Evolutionary conservation across 306 rosid genomes (phyloP), one percentile per base, ranked within the genome.

Genomic region (Geum urbanum): DNA sequence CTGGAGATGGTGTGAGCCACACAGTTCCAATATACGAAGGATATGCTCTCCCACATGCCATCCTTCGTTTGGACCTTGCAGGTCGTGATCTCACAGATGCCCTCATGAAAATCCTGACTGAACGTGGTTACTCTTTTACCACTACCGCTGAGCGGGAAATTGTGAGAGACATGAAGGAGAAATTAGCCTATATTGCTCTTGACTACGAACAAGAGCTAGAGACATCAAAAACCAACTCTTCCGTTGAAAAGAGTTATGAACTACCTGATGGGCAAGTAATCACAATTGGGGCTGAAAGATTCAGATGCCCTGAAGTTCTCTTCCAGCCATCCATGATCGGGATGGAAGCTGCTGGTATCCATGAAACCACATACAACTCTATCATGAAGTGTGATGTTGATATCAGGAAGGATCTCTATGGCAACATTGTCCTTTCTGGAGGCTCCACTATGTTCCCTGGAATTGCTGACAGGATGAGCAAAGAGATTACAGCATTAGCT

Each of bases 251-350:
- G 84, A 92, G 90, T 85, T 92, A 86, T 59, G 98, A 92, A 86
- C 82, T 92, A 47, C 98, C 98, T 48, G 98, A 92, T 79, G 98
- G 98, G 22, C 96, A 92, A 83, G 96, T 89, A 71, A 92, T 92
- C 80, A 92, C 98, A 2, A 92, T 92, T 0, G 98, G 98, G 0
- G 91, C 91, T 0, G 98, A 92, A 64, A 70, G 98, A 46, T 92
- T 92, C 88, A 88, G 98, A 12, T 92, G 97, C 74, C 98, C 98
- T 14, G 98, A 92, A 84, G 98, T 92, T 5, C 97, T 92, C 74
- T 92, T 92, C 96, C 97, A 90, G 69, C 98, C 98, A 43, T 92
- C 98, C 69, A 92, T 90, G 97, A 90, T 92, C 9, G 97, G 98
- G 18, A 92, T 92, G 98, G 97, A 92, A 81, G 86, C 97, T 72